phyloP scores from a whole-genome alignment of 1,284 basidiomycete species.

The Trametes hirsuta region DNA sequence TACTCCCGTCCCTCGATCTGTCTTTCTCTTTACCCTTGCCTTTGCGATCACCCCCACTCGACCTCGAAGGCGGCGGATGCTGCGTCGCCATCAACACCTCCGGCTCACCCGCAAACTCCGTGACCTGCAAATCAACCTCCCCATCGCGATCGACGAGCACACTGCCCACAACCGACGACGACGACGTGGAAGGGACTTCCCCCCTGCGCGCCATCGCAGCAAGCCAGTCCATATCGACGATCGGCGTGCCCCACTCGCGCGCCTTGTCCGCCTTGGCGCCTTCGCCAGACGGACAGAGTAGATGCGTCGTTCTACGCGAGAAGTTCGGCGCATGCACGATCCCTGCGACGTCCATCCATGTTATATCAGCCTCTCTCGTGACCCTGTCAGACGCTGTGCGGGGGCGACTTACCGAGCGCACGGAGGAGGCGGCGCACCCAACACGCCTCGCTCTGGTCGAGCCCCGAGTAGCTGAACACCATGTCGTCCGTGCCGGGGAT shows the following conservation, averaged over 20 bases:
- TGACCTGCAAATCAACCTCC: slow-evolving; percentile 13
- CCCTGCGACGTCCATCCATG: slow-evolving; percentile 41
- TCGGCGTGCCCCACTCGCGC: slow-evolving; percentile 66
- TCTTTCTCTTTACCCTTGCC: slow-evolving; percentile 36
- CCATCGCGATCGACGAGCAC: neutral
- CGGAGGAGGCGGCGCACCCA: slow-evolving; percentile 65
- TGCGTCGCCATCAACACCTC: slow-evolving; percentile 18
- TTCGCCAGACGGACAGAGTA: slow-evolving; percentile 67
- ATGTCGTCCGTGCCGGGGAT: slow-evolving; percentile 53
- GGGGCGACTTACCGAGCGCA: slow-evolving; percentile 55
- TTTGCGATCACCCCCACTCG: slow-evolving; percentile 3
- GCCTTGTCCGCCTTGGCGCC: slow-evolving; percentile 80
- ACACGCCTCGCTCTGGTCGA: slow-evolving; percentile 64
- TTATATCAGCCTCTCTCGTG: neutral
- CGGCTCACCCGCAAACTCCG: neutral
- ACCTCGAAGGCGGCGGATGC: slow-evolving; percentile 2
- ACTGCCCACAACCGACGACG: slow-evolving; percentile 22
- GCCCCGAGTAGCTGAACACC: slow-evolving; percentile 67
- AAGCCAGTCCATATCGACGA: slow-evolving; percentile 68
- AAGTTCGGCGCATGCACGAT: slow-evolving; percentile 59
- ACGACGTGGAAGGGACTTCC: slow-evolving; percentile 34
- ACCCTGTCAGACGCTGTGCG: slow-evolving; percentile 12
- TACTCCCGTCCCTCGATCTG: slow-evolving; percentile 30
- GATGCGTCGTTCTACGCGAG: slow-evolving; percentile 65
- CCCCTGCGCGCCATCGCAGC: slow-evolving; percentile 53